Conservation (phyloP, 2,329 filamentous ascomycete species). For the Pleurostoma richardsiae region DNA sequence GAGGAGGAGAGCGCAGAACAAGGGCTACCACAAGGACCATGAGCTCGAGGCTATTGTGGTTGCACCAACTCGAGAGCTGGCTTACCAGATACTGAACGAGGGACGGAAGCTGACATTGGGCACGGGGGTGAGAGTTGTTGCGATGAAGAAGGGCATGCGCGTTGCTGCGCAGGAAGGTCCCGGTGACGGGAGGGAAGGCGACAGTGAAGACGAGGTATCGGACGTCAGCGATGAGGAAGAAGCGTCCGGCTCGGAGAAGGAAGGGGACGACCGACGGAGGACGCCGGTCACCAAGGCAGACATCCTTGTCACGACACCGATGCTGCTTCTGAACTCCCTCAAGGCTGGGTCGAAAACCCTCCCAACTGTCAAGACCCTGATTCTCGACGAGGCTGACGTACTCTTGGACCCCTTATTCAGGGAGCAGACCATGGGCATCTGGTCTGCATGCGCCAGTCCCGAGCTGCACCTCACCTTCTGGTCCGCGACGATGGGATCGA, state of each 20-base stretch:
- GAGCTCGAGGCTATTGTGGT: constrained; percentile 64
- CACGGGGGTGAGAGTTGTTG: constrained; percentile 72
- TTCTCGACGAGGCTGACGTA: constrained; percentile 93
- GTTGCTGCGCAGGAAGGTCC: constrained; percentile 43
- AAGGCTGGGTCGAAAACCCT: constrained; percentile 41
- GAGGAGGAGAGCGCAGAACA: constrained; percentile 43
- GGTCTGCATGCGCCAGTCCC: constrained; percentile 69
- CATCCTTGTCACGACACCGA: constrained; percentile 75
- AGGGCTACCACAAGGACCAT: constrained; percentile 32
- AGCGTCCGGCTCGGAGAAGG: constrained; percentile 21
- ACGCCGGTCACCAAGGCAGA: constrained; percentile 64
- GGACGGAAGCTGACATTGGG: constrained; percentile 73
- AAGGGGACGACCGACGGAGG: constrained; percentile 19
- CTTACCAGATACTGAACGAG: constrained; percentile 77
- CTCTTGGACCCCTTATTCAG: constrained; percentile 87
- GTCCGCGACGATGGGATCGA: constrained; percentile 97
- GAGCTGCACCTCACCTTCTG: constrained; percentile 76
- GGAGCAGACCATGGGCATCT: constrained; percentile 80
- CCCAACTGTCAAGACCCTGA: constrained; percentile 64
- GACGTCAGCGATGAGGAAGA: constrained; percentile 22
- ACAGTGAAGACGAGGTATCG: constrained; percentile 26
- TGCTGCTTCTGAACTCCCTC: constrained; percentile 72
- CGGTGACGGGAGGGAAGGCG: constrained; percentile 30
- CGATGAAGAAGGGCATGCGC: constrained; percentile 82
- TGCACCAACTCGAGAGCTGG: constrained; percentile 74